These are phyloP conservation scores for Leucoagaricus sp. DNA, from an alignment of 1,284 basidiomycete genomes.

Conservation along the genomic window DNA sequence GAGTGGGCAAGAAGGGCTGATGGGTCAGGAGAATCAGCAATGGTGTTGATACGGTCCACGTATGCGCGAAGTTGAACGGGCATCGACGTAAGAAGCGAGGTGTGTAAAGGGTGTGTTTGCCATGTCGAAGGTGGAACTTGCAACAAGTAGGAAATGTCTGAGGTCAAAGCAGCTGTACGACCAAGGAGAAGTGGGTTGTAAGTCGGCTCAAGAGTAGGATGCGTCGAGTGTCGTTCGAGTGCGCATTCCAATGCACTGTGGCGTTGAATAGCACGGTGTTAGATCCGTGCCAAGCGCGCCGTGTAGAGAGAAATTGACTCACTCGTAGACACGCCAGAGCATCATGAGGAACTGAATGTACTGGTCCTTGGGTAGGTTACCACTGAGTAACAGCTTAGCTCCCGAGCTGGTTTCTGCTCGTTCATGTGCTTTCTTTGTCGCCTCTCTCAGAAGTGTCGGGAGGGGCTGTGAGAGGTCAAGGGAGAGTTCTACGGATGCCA, in stretches of 20 bases:
- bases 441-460: constrained; percentile 51
- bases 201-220: constrained; percentile 65
- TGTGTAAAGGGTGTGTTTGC: constrained; percentile 57
- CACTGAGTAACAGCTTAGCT: constrained; percentile 61
- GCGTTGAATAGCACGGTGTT: not conserved
- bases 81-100: constrained; percentile 41
- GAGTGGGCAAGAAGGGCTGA: constrained; percentile 72
- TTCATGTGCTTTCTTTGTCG: constrained; percentile 64
- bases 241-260: constrained; percentile 63
- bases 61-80: constrained; percentile 58
- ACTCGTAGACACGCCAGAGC: constrained; percentile 82
- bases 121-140: constrained; percentile 52
- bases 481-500: constrained; percentile 24
- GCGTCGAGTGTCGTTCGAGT: constrained; percentile 61
- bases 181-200: constrained; percentile 73
- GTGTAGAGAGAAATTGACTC: constrained; percentile 31
- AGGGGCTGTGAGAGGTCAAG: constrained; percentile 47
- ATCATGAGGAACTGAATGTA: constrained; percentile 75
- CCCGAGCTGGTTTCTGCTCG: constrained; percentile 61
- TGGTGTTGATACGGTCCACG: constrained; percentile 46
- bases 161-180: constrained; percentile 56
- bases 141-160: constrained; percentile 72
- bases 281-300: not conserved
- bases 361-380: constrained; percentile 62
- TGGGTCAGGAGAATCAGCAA: constrained; percentile 49